Evolutionary conservation across 345 rosid genomes (phyloP).

Genomic region (Dimocarpus longan): DNA sequence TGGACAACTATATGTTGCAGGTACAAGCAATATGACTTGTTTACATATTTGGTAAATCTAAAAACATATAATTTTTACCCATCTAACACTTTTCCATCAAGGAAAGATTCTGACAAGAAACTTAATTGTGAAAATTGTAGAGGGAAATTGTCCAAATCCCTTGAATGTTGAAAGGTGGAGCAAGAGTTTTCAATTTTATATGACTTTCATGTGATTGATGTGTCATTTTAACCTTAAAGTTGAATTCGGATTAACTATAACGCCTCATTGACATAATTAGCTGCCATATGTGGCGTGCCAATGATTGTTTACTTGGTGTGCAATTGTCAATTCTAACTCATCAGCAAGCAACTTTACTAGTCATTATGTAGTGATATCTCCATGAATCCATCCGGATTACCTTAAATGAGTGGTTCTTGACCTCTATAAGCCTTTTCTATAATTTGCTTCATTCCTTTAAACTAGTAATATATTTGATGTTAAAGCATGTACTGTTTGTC

Average conservation of each 20-base stretch:
- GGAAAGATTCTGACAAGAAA: not conserved
- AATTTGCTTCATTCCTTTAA: no score
- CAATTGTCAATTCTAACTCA: no score
- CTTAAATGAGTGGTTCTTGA: conserved; percentile 13
- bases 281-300: conserved; percentile 10
- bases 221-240: not conserved
- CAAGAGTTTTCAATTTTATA: not conserved
- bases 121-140: not conserved
- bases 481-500: not conserved
- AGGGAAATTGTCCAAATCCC: not conserved
- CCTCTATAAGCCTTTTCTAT: no score
- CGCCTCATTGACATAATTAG: conserved; percentile 19
- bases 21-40: not conserved
- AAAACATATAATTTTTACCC: no score
- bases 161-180: conserved; percentile 3
- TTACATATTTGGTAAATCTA: not conserved
- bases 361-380: conserved; percentile 14
- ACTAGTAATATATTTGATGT: no score
- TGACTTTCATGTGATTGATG: no score
- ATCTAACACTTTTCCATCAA: not conserved
- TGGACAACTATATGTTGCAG: not conserved
- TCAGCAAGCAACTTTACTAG: no score
- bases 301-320: not conserved
- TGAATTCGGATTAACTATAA: conserved; percentile 1
- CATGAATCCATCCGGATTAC: conserved; percentile 23